Evolutionary conservation across 805 yeast genomes (phyloP), one percentile per base, ranked within the genome.

Genomic region (Kluyveromyces starmeri): DNA sequence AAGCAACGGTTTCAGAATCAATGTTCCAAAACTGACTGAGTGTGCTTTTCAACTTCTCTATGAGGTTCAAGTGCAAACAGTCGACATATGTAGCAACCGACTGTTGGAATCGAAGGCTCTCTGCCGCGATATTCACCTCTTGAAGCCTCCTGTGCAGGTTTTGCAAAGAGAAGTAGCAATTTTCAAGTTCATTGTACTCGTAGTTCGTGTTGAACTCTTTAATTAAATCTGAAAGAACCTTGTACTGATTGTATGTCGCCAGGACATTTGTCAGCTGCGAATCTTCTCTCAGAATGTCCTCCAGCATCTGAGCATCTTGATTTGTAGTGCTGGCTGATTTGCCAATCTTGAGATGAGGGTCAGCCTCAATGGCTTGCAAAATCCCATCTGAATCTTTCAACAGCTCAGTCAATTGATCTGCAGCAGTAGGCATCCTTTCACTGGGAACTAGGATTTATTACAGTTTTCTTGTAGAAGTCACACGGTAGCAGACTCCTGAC

Each of bases 151-250:
- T 50, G 13, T 48, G 46, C 27, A 56, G 27, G 7, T 46, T 43
- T 23, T 48, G 41, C 22, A 56, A 36, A 2, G 60, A 53, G 37
- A 51, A 48, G 34, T 50, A 56, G 33, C 59, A 54, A 39, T 53
- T 54, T 31, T 54, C 59, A n/a, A 54, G 41, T 35, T 55, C 60
- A 13, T 43, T 22, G 22, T 44, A 32, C 18, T 50, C 50, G 14
- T 48, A 43, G 39, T 54, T 55, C 5, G 55, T 44, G 15, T 50
- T 50, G 20, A 54, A 47, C 35, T 56, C 61, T 28, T 43, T 32
- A 12, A 56, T 33, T 11, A 55, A 39, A 14, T 39, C 44, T 3
- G 53, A 35, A 2, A 54, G 17, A 1, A 44, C 39, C 22, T 45
- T 42, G 36, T 53, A 32, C 5, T 38, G 39, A 10, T 33, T 41